phyloP scores from a whole-genome alignment of 768 basidiomycete species.

The Suillus plorans region DNA sequence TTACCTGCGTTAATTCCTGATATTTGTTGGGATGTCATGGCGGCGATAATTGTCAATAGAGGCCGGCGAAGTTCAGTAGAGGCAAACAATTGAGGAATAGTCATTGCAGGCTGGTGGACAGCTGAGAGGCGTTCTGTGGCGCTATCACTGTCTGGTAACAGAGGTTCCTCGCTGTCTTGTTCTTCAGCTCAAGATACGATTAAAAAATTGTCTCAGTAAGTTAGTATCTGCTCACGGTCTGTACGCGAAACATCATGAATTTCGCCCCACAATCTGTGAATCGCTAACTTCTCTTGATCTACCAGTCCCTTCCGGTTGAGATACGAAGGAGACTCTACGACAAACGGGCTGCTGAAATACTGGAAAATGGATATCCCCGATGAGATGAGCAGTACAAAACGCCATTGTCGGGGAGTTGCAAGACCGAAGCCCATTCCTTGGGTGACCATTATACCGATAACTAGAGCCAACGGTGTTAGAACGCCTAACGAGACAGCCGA shows the following conservation, averaged over 20 bases:
- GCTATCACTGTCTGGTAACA: constrained; percentile 22
- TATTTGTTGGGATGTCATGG: constrained; percentile 77
- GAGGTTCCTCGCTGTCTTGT: constrained; percentile 25
- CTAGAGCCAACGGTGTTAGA: constrained; percentile 79
- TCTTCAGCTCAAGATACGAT: constrained; percentile 20
- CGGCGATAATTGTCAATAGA: constrained; percentile 62
- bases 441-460: constrained; percentile 84
- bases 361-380: constrained; percentile 55
- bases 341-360: constrained; percentile 48
- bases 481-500: constrained; percentile 49
- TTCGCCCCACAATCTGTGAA: constrained; percentile 55
- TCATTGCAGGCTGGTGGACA: constrained; percentile 37
- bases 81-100: constrained; percentile 52
- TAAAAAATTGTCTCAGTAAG: neutral
- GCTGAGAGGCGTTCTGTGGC: constrained; percentile 16
- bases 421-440: constrained; percentile 73
- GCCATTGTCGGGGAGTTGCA: constrained; percentile 69
- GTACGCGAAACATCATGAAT: constrained; percentile 26
- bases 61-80: constrained; percentile 59
- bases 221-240: constrained; percentile 19
- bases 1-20: constrained; percentile 81
- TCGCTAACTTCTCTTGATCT: constrained; percentile 47
- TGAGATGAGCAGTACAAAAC: constrained; percentile 67
- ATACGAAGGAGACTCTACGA: constrained; percentile 76
- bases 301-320: constrained; percentile 48